Conservation (phyloP, 148 eudicot genomes). For the Vaccinium vitisidaea region DNA sequence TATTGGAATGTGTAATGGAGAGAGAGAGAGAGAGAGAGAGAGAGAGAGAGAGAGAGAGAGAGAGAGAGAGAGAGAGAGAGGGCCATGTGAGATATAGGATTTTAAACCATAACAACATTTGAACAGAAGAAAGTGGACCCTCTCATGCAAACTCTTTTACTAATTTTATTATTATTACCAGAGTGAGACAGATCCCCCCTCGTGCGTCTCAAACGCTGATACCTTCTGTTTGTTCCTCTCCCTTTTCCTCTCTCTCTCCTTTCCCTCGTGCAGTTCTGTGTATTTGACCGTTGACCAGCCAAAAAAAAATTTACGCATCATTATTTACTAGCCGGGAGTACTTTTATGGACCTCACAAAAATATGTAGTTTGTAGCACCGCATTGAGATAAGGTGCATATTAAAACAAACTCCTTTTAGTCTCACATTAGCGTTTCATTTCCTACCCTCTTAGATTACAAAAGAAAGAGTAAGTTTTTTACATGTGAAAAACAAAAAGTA, state of each 20-base stretch:
- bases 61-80: no score
- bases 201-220: constrained; percentile 60
- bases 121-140: constrained; percentile 8
- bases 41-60: no score
- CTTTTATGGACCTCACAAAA: no score
- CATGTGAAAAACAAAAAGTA: no score
- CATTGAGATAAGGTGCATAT: no score
- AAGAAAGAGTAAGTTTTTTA: no score
- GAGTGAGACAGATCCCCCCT: constrained; percentile 53
- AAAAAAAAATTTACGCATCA: neutral
- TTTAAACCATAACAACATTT: neutral
- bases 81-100: neutral
- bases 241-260: neutral
- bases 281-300: constrained; percentile 62
- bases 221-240: constrained; percentile 48
- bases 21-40: no score
- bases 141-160: neutral
- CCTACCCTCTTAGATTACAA: no score
- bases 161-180: neutral
- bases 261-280: constrained; percentile 23
- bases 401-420: no score
- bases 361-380: no score
- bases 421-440: no score
- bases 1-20: neutral
- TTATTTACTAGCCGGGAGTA: no score